Conservation (phyloP, 1,139 yeast genomes). For the Geotrichum fermentans region DNA sequence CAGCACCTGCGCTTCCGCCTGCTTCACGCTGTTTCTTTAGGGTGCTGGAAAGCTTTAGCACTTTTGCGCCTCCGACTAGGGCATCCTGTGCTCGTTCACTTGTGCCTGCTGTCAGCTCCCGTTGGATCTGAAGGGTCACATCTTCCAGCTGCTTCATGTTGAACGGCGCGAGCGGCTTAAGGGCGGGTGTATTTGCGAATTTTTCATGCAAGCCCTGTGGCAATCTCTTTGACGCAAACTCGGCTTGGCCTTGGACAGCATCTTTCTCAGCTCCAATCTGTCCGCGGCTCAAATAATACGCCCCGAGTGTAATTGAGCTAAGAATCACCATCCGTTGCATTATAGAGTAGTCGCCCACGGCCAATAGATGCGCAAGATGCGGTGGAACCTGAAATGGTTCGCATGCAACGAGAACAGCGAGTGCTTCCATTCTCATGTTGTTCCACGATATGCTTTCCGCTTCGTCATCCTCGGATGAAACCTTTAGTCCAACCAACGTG, state of each 20-base stretch:
- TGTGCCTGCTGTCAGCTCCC: conserved; percentile 35
- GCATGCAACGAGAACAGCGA: conserved; percentile 52
- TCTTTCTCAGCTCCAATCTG: conserved; percentile 48
- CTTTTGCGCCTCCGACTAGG: conserved; percentile 44
- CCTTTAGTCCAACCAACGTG: conserved; percentile 44
- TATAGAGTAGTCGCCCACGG: conserved; percentile 61
- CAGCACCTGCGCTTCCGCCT: conserved; percentile 21
- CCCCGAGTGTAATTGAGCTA: conserved; percentile 52
- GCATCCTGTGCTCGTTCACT: conserved; percentile 44
- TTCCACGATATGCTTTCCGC: conserved; percentile 51
- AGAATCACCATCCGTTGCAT: conserved; percentile 56
- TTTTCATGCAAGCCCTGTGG: conserved; percentile 46
- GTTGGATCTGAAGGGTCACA: conserved; percentile 22
- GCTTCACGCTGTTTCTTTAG: conserved; percentile 32
- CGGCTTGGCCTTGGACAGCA: conserved; percentile 44
- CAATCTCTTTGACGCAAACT: conserved; percentile 42
- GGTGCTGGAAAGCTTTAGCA: conserved; percentile 48
- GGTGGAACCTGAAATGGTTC: conserved; percentile 43
- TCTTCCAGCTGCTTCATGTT: conserved; percentile 12
- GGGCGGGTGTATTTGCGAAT: conserved; percentile 19
- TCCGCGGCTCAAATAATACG: conserved; percentile 27
- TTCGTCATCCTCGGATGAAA: conserved; percentile 34
- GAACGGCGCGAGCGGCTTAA: conserved; percentile 4
- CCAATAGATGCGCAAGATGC: conserved; percentile 43
- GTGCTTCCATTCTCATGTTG: conserved; percentile 44